Base-by-base conservation (phyloP, 257 asterid genomes). In the Capsicum chinense region DNA sequence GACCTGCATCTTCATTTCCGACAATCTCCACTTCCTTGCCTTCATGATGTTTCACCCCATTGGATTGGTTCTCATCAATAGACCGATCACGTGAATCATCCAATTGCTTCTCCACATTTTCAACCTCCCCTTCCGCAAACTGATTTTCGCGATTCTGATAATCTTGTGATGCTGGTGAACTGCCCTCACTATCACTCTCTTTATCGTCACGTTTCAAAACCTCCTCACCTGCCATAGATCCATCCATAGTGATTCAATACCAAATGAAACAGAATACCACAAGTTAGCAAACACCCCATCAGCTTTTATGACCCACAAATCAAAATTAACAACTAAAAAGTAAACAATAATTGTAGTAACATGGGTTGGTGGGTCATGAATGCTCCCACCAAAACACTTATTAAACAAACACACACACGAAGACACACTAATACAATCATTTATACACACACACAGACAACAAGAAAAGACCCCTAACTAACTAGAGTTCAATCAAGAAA, bases 151-250 rank as follows among this genome's bases (percentile, higher is more conserved):
- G 74, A 67, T 60, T 79, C 78, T 86, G 84, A 69, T 80, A 79
- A 60, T 89, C 88, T 64, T 83, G 91, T 4, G 89, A 87, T 19
- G 88, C 81, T 6, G 90, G 90, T 37, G 91, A 89, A 81, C 85
- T 81, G 54, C 87, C 90, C 83, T 87, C 90, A 37, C 83, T 76
- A 26, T 89, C 92, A 67, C 88, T 89, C 83, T 86, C 92, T 70
- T 78, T 89, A 80, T 86, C 90, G 70, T 79, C 86, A 33, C 79
- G 85, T 63, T 89, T 90, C 87, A 83, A 52, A 70, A 87, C 90
- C 73, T 88, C 92, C 83, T 90, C 89, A 54, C 92, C 98, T 92
- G 82, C 76, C 88, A 91, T 76, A 87, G 80, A 84, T 86, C 48
- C 83, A 85, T 86, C 82, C 88, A 88, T 81, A 78, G 16, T 79